A percentile compares a stretch with the other conserved stretches of the same genome.
These are phyloP conservation scores for Brassica balearica DNA, from an alignment of 441 rosid genomes.

Conservation along the genomic window DNA sequence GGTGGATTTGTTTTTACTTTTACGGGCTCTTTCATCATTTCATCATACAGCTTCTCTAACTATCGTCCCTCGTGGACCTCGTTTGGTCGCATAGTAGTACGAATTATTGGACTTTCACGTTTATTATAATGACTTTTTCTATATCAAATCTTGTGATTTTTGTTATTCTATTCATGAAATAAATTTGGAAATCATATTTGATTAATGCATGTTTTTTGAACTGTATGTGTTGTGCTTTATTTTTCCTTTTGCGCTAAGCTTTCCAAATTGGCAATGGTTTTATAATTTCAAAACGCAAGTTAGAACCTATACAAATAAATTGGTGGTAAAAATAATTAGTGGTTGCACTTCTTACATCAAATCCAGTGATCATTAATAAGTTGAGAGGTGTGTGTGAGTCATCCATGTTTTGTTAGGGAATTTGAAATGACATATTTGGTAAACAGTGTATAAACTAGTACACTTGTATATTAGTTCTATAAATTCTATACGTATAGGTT, in stretches of 20 bases:
- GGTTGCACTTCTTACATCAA: conserved; percentile 44
- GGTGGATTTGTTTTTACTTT: conserved; percentile 39
- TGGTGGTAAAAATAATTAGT: conserved; percentile 22
- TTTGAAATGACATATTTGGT: conserved; percentile 20
- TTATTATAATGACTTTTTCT: too few species aligned
- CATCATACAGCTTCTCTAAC: too few species aligned
- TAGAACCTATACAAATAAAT: conserved; percentile 18
- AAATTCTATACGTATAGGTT: conserved; percentile 1
- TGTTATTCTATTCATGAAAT: conserved; percentile 30
- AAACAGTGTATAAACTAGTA: conserved; percentile 10
- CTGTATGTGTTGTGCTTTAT: neutral
- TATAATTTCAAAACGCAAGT: conserved; percentile 27
- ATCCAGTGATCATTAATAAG: conserved; percentile 41
- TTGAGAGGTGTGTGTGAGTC: conserved; percentile 24
- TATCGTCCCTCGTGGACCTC: too few species aligned
- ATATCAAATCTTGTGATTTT: conserved; percentile 19
- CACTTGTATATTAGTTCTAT: neutral
- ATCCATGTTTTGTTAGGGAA: conserved; percentile 18
- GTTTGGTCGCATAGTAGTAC: too few species aligned
- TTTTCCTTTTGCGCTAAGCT: conserved; percentile 21
- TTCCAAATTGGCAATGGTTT: conserved; percentile 19
- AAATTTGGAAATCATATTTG: conserved; percentile 1
- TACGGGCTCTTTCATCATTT: conserved; percentile 45
- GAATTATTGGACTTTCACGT: too few species aligned
- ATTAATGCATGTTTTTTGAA: conserved; percentile 29